Percentiles rank a stretch among this genome's conserved stretches.
These are phyloP conservation scores for Abelmoschus esculentus DNA, from an alignment of 345 rosid genomes.

Conservation along the genomic window DNA sequence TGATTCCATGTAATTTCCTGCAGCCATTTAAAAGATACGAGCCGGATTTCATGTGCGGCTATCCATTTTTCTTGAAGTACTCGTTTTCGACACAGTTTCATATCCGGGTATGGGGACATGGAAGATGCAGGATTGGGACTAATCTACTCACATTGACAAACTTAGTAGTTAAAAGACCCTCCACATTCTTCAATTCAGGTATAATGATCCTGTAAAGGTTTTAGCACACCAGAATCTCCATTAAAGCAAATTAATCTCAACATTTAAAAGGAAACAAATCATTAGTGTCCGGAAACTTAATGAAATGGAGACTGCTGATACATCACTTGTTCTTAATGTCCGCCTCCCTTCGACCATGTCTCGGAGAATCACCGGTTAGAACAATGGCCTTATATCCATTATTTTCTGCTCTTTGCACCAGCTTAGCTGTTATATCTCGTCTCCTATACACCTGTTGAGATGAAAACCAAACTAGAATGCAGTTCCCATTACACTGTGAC, in stretches of 20 bases:
- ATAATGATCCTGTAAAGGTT: constrained; percentile 51
- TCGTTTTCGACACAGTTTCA: background rate
- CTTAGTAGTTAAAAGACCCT: constrained; percentile 54
- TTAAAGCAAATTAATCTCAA: no score
- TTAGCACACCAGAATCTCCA: no score
- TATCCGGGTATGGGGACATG: background rate
- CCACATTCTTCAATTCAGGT: constrained; percentile 55
- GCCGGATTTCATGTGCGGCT: no score
- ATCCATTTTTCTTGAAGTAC: background rate
- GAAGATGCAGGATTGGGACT: background rate
- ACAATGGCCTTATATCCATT: constrained; percentile 79
- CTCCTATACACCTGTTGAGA: constrained; percentile 45
- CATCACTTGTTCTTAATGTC: constrained; percentile 75
- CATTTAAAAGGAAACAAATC: background rate
- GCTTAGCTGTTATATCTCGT: constrained; percentile 47
- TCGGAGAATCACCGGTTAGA: constrained; percentile 74
- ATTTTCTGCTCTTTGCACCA: constrained; percentile 73
- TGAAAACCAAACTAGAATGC: background rate
- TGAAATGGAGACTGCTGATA: background rate
- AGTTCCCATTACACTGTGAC: background rate
- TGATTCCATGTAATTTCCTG: no score
- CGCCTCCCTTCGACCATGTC: constrained; percentile 79
- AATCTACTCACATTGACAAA: constrained; percentile 42
- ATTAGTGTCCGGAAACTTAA: background rate
- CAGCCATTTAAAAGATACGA: no score